Evolutionary conservation across 176 grass and related monocot species (phyloP), one percentile per base, ranked within the genome.

Genomic region (Neostapfia colusana): DNA sequence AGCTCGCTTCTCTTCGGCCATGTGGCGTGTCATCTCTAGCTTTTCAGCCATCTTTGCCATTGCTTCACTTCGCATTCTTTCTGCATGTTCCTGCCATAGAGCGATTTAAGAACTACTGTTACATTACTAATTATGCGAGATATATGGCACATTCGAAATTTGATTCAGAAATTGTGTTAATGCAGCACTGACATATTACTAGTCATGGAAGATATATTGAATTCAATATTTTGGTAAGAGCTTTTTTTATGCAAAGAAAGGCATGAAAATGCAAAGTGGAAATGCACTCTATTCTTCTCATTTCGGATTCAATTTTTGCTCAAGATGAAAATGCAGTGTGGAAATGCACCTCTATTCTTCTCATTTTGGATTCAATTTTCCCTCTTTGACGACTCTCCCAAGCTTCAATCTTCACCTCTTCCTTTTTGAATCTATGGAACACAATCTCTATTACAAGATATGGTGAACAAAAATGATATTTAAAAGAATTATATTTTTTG

Each of bases 371-470:
- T 92, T 98, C 95, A 16, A 92, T 74, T 83, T 92, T 92, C 43
- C 75, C 83, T 61, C 85, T 90, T 82, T 31, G 76, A 23, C 40
- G 69, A 68, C 77, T 88, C 74, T 98, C 89, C 91, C 95, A 98
- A 83, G 83, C 89, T 75, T 98, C 91, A 72, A 98, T 95, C 82
- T 86, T 98, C 70, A 98, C 82, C 40, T 94, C 86, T 86, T 98
- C 91, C 31, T 79, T 88, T 81, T 88, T 98, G 50, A 87, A 94
- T 86, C 95, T 98, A 76, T 56, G 63, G 34, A 83, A 68, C 15
- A 55, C 0, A 81, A 31, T 63, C 25, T 40, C 15, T 35, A 57
- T 77, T 73, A 67, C 35, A 42, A 63, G 50, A 76, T 37, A 1
- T 60, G 36, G 69, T 15, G 39, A 75, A 71, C 6, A 89, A 69